These are phyloP conservation scores for Cyclocybe aegerita DNA, from an alignment of 768 basidiomycete genomes.

Conservation along the genomic window DNA sequence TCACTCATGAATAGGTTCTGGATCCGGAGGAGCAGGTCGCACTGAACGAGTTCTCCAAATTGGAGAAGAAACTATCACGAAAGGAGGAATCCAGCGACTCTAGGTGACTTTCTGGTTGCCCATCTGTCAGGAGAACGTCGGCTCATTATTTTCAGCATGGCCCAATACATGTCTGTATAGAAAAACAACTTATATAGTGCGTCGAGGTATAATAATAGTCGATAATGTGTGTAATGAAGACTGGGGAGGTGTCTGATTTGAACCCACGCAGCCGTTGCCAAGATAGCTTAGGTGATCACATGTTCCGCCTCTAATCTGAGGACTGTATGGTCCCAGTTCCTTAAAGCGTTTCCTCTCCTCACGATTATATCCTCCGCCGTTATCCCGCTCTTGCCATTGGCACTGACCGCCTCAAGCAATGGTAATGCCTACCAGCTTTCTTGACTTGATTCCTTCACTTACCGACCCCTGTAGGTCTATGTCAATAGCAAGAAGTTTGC, in stretches of 20 bases:
- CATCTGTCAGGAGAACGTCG: conserved; percentile 1
- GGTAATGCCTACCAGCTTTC: conserved; percentile 7
- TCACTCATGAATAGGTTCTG: conserved; percentile 55
- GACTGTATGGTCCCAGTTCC: not conserved
- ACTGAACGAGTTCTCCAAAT: conserved; percentile 83
- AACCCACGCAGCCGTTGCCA: conserved; percentile 21
- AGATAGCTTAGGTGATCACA: conserved; percentile 13
- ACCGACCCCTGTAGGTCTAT: conserved; percentile 48
- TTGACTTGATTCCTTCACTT: not conserved
- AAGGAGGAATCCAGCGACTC: conserved; percentile 47
- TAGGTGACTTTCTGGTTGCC: conserved; percentile 30
- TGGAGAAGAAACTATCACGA: conserved; percentile 64
- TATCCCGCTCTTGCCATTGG: too few relatives aligned
- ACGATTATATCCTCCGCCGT: too few relatives aligned
- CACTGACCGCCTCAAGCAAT: conserved; percentile 5
- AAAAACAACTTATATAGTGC: conserved; percentile 4
- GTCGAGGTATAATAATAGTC: conserved; percentile 4
- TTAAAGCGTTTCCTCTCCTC: not conserved
- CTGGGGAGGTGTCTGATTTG: not conserved
- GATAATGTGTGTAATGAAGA: not conserved
- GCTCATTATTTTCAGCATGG: conserved; percentile 51
- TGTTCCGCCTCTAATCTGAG: not conserved
- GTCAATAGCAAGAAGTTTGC: conserved; percentile 77
- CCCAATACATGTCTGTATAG: conserved; percentile 79
- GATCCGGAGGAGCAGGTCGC: conserved; percentile 90